A percentile compares a stretch with the other conserved stretches of the same genome.
Conservation (phyloP, 2,329 filamentous ascomycete species). For the Cladosporium phlei region DNA sequence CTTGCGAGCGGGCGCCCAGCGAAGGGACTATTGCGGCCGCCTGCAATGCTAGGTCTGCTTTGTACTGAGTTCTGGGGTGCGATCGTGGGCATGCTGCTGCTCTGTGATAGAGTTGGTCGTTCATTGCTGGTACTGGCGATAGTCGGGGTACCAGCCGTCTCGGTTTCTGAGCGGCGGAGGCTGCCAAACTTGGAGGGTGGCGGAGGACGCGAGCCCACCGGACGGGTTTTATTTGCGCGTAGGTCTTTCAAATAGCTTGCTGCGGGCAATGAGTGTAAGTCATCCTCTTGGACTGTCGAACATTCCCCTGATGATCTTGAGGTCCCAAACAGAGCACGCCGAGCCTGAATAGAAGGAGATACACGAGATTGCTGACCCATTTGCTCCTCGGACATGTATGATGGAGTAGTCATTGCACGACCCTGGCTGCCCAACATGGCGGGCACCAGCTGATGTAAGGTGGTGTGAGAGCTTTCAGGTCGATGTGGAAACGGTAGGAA, state of each 20-base stretch:
- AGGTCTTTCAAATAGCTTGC: constrained; percentile 67
- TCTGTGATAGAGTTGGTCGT: constrained; percentile 30
- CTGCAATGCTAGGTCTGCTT: constrained; percentile 18
- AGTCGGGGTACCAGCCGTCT: constrained; percentile 13
- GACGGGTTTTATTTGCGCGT: constrained; percentile 62
- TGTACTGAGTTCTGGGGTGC: constrained; percentile 24
- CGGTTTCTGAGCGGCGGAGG: constrained; percentile 27
- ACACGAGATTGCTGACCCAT: constrained; percentile 14
- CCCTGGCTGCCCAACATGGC: constrained; percentile 14
- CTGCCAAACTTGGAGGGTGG: constrained; percentile 44
- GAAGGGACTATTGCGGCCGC: constrained; percentile 23
- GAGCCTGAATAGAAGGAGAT: constrained; percentile 12
- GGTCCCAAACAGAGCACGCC: constrained; percentile 11
- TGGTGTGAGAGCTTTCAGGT: background rate
- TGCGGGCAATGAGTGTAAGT: constrained; percentile 32
- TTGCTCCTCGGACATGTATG: constrained; percentile 15
- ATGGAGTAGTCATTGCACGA: constrained; percentile 10
- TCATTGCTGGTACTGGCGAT: constrained; percentile 17
- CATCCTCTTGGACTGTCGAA: constrained; percentile 3
- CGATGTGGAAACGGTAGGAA: constrained; percentile 11
- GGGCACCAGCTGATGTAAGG: background rate
- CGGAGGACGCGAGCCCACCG: constrained; percentile 65
- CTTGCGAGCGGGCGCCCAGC: constrained; percentile 30
- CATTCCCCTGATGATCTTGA: constrained; percentile 9
- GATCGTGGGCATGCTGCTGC: constrained; percentile 29